Conservation (phyloP, 2,329 filamentous ascomycete species). For the Thyridium curvatum region DNA sequence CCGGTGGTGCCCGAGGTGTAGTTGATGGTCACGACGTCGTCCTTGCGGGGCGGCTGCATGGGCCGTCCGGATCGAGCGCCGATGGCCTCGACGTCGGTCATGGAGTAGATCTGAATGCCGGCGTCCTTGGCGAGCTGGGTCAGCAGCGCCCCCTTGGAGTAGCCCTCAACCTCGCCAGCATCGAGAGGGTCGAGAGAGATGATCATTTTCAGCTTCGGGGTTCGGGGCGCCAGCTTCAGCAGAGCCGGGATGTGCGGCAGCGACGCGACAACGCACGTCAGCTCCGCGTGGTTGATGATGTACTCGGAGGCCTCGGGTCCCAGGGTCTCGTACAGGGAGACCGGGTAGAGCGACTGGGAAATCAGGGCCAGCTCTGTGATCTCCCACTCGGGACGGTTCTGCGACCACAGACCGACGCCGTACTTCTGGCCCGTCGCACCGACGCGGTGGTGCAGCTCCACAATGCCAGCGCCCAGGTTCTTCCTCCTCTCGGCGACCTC, state of each 20-base stretch:
- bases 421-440: constrained; percentile 63
- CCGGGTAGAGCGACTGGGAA: constrained; percentile 81
- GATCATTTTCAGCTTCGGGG: constrained; percentile 81
- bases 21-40: constrained; percentile 83
- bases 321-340: constrained; percentile 94
- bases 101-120: constrained; percentile 73
- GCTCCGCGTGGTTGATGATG: constrained; percentile 84
- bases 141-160: constrained; percentile 75
- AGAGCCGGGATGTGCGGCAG: constrained; percentile 76
- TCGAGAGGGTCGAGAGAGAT: constrained; percentile 80
- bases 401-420: constrained; percentile 78
- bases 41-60: constrained; percentile 63
- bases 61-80: constrained; percentile 65
- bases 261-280: constrained; percentile 71
- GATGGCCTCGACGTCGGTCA: constrained; percentile 74
- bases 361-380: constrained; percentile 79
- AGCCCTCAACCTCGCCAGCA: constrained; percentile 66
- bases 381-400: constrained; percentile 87
- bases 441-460: constrained; percentile 70
- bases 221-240: constrained; percentile 68
- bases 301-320: constrained; percentile 88
- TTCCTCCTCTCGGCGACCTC: constrained; percentile 73
- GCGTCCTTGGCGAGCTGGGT: constrained; percentile 66
- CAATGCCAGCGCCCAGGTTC: constrained; percentile 79
- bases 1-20: constrained; percentile 86